phyloP scores from a whole-genome alignment of 768 basidiomycete species.

The Suillus alpinus region DNA sequence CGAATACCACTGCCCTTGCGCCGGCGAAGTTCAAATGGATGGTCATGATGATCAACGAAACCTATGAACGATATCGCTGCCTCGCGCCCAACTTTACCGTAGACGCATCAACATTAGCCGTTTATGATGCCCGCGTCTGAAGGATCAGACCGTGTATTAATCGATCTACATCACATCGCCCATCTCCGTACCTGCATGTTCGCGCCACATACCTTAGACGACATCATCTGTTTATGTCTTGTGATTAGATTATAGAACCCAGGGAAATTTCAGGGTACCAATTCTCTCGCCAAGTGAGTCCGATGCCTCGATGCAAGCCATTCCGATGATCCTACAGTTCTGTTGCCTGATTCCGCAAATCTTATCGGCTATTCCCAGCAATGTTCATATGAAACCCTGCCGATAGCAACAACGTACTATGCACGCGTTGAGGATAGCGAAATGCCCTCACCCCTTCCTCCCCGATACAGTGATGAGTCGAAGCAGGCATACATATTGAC shows the following conservation, averaged over 20 bases:
- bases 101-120: neutral
- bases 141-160: slow-evolving; percentile 15
- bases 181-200: slow-evolving; percentile 13
- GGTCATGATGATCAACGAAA: slow-evolving; percentile 30
- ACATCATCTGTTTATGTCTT: slow-evolving; percentile 6
- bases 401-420: neutral
- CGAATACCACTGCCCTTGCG: slow-evolving; percentile 41
- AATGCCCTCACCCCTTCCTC: slow-evolving; percentile 1
- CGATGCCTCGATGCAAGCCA: neutral
- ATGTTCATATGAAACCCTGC: neutral
- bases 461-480: neutral
- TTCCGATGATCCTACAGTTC: neutral
- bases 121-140: slow-evolving; percentile 6
- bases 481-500: neutral
- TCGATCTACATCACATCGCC: slow-evolving; percentile 9
- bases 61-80: slow-evolving; percentile 12
- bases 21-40: slow-evolving; percentile 37
- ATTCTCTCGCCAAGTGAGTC: neutral
- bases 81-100: neutral
- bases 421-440: slow-evolving; percentile 3
- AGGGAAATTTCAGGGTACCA: neutral
- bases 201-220: slow-evolving; percentile 10
- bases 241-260: slow-evolving; percentile 2
- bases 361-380: neutral
- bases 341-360: slow-evolving; percentile 1